Evolutionary conservation across 371 early-diverging fungal species (phyloP).

Genomic region (Mycotypha africana): DNA sequence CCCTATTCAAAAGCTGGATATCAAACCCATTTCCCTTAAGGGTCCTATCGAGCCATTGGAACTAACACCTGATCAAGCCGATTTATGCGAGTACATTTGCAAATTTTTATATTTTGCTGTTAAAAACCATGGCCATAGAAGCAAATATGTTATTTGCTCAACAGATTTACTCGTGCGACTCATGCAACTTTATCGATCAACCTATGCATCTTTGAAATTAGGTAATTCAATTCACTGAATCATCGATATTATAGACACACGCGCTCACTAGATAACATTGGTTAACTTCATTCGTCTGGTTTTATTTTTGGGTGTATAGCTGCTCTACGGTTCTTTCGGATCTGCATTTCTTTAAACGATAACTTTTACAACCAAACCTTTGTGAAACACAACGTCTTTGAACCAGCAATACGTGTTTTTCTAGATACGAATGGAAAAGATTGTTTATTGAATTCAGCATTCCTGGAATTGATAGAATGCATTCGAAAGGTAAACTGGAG

Average conservation of each 20-base stretch:
- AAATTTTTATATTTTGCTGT: conserved; percentile 66
- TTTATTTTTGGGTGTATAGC: conserved; percentile 42
- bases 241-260: neutral
- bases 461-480: conserved; percentile 79
- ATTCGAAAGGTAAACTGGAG: conserved; percentile 54
- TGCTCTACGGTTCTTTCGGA: conserved; percentile 76
- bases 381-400: conserved; percentile 61
- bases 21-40: conserved; percentile 19
- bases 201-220: conserved; percentile 65
- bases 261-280: too few relatives aligned
- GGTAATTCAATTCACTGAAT: conserved; percentile 36
- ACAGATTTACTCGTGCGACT: conserved; percentile 56
- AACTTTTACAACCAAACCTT: conserved; percentile 74
- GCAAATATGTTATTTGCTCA: conserved; percentile 70
- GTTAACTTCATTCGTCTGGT: neutral
- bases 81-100: conserved; percentile 57
- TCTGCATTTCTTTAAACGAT: conserved; percentile 68
- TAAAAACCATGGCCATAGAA: conserved; percentile 63
- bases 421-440: conserved; percentile 61
- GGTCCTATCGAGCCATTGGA: conserved; percentile 33
- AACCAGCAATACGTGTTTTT: conserved; percentile 61
- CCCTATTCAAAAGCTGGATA: conserved; percentile 49
- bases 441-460: conserved; percentile 85
- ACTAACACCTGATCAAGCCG: conserved; percentile 23
- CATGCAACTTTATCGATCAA: conserved; percentile 59